These are phyloP conservation scores for Hanseniaspora lindneri DNA, from an alignment of 805 yeast species.

Conservation along the genomic window DNA sequence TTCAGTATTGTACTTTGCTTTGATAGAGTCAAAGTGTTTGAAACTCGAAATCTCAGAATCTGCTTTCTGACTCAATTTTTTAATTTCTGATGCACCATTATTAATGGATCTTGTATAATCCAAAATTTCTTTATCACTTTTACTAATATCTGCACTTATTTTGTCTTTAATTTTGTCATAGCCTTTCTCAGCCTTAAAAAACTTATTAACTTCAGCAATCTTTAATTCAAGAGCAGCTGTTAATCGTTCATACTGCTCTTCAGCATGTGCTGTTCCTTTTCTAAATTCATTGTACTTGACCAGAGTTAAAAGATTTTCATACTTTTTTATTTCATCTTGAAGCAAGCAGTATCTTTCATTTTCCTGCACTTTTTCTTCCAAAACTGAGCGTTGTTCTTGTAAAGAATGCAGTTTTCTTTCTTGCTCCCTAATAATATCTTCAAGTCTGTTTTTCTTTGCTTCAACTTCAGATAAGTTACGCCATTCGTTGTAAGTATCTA, in stretches of 20 bases:
- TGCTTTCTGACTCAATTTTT: not conserved
- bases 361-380: conserved; percentile 30
- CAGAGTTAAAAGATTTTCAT: conserved; percentile 39
- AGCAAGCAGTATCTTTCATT: conserved; percentile 38
- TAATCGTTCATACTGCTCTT: conserved; percentile 23
- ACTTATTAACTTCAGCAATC: conserved; percentile 23
- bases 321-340: conserved; percentile 36
- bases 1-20: not conserved
- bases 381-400: conserved; percentile 17
- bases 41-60: not conserved
- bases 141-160: not conserved
- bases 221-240: conserved; percentile 20
- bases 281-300: conserved; percentile 35
- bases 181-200: conserved; percentile 21
- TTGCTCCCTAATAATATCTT: conserved; percentile 31
- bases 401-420: conserved; percentile 22
- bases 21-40: not conserved
- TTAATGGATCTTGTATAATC: not conserved
- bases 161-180: conserved; percentile 11
- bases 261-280: conserved; percentile 18
- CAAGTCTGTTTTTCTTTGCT: conserved; percentile 29
- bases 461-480: conserved; percentile 45
- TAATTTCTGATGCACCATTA: not conserved
- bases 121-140: not conserved
- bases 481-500: conserved; percentile 47